Evolutionary conservation across 805 yeast species (phyloP), one percentile per base, ranked within the genome.

Genomic region (Naumovozyma dairenensis): DNA sequence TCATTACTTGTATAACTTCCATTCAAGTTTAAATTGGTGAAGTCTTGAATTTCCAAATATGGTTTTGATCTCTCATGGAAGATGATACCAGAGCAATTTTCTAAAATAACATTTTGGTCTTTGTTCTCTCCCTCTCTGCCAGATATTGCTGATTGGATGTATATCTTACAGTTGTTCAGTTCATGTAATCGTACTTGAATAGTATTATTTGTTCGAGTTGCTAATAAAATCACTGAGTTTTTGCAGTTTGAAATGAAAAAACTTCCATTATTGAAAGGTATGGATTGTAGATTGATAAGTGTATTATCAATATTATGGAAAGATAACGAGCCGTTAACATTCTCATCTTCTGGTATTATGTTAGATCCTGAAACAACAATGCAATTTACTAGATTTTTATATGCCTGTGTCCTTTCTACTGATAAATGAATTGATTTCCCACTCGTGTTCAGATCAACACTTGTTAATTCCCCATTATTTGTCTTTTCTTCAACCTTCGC

Each of bases 151-250:
- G 33, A 15, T 3, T 32, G 35, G 9, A 55, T 35, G 16, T 31
- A 25, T 15, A 56, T 30, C 27, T 38, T 43, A 37, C 59, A 56
- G 16, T 45, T 36, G 3, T 29, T 3, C 22, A 54, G 21, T 14
- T 38, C 42, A 33, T 43, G 52, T 4, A 54, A 33, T 21, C 61
- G 40, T 13, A 56, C 15, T 35, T 56, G 61, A 6, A 49, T 35
- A 1, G 39, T 36, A 20, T 43, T 40, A 3, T 42, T 18, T 4
- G 27, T 25, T 2, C 48, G 47, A 6, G 45, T n/a, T 6, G 27
- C 31, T 7, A 43, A 17, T 2, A 41, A 3, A 2, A 49, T 37
- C 13, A 40, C 25, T n/a, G 45, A 39, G 28, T 48, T 29, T 6
- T 15, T 14, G 17, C 48, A 43, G 21, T 47, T 38, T 4, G 42